These are phyloP conservation scores for Apiospora pterosperma DNA, from an alignment of 2,329 filamentous ascomycete species.

Conservation along the genomic window DNA sequence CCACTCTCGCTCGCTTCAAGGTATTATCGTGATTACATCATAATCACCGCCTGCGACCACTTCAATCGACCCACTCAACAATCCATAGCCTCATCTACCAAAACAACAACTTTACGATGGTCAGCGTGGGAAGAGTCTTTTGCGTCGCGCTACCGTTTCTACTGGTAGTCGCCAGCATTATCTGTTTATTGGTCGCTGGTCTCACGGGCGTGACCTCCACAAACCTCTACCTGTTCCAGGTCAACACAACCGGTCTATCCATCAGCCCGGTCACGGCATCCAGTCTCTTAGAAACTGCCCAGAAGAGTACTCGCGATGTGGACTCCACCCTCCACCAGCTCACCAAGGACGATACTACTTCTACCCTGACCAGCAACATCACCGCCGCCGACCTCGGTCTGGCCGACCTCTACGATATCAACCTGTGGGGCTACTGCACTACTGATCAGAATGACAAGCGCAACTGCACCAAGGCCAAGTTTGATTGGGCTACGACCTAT, in stretches of 20 bases:
- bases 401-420: slow-evolving; percentile 74
- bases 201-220: slow-evolving; percentile 55
- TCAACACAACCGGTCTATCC: slow-evolving; percentile 61
- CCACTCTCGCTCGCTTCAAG: neutral
- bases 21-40: slow-evolving; percentile 1
- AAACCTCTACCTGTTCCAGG: slow-evolving; percentile 54
- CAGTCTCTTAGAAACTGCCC: slow-evolving; percentile 12
- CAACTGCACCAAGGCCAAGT: slow-evolving; percentile 67
- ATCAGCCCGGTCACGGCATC: slow-evolving; percentile 37
- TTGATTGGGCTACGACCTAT: slow-evolving; percentile 73
- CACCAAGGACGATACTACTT: slow-evolving; percentile 7
- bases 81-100: neutral
- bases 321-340: slow-evolving; percentile 5
- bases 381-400: slow-evolving; percentile 59
- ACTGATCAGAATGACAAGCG: slow-evolving; percentile 52
- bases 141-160: slow-evolving; percentile 87
- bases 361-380: slow-evolving; percentile 41
- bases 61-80: neutral
- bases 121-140: slow-evolving; percentile 68
- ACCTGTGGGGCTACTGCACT: slow-evolving; percentile 84
- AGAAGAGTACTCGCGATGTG: neutral
- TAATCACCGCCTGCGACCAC: neutral
- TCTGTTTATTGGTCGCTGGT: slow-evolving; percentile 61
- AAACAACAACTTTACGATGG: slow-evolving; percentile 34
- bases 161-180: slow-evolving; percentile 72